Base-by-base conservation (phyloP, 345 rosid species). In the Isatis tinctoria region DNA sequence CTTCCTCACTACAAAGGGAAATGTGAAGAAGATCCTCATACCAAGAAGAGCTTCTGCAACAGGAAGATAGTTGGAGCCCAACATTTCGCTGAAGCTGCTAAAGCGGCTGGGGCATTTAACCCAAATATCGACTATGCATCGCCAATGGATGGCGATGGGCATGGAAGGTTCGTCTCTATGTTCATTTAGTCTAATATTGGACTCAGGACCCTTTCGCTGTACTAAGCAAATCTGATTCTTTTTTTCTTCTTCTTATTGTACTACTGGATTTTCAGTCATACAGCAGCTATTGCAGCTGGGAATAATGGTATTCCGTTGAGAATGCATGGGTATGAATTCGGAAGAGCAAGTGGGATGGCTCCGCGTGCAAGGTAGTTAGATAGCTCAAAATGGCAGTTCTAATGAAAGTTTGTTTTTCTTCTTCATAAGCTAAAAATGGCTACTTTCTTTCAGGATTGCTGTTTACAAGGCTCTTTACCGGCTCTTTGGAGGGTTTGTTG, bases 291-390 rank as follows among this genome's bases (percentile, higher is more conserved):
- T 69, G 99, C 99, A 64, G 99, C 99, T 30, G 99, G 99, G 60
- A 92, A 92, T 78, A 96, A 96, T 74, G 99, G 99, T 66, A 89
- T 96, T 78, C 94, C 88, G 5, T 94, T 96, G 80, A 87, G 87
- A 82, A 73, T 92, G 82, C 84, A 85, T 61, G 99, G 99, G 70
- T 84, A 96, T 84, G 99, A 96, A 67, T 96, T 96, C 73, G 99
- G 99, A 48, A 96, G 79, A 86, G 99, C 99, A 41, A 96, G 99
- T 75, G 99, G 99, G 44, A 96, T 96, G 99, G 99, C 99, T 82
- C 99, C 99, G 22, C 96, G 99, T 80, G 97, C 99, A 72, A 90
- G 99, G 99, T 92, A 77, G 65, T 73, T 35, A 63, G 53, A 60
- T 72, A 60, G 3, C 49, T 39, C 24, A 45, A 20, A 47, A 17